Evolutionary conservation across 371 early-diverging fungal genomes (phyloP).

Genomic region (Rhizomucor miehei): DNA sequence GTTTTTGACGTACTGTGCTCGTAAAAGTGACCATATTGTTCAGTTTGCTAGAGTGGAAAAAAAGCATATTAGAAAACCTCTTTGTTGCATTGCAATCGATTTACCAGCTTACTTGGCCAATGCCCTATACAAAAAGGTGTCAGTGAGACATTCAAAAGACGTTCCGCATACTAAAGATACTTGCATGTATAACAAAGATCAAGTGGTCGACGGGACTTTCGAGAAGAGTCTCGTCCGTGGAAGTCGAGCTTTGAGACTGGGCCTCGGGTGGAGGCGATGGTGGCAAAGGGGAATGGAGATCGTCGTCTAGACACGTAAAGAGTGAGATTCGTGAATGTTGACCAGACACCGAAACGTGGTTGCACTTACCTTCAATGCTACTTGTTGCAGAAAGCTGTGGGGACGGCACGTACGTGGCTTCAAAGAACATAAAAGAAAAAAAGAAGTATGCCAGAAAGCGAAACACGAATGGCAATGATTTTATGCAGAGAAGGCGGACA

Average conservation of each 20-base stretch:
- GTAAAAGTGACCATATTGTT: constrained; percentile 55
- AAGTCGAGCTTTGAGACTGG: not conserved
- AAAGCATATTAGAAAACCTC: not conserved
- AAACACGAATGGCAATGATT: too few relatives aligned
- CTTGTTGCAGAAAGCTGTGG: constrained; percentile 31
- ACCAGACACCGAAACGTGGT: not conserved
- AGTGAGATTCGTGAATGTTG: not conserved
- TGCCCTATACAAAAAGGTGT: constrained; percentile 36
- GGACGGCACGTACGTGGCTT: constrained; percentile 43
- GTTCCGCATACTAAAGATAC: not conserved
- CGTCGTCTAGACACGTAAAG: constrained; percentile 9
- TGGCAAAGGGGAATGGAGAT: constrained; percentile 4
- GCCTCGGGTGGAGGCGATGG: constrained; percentile 5
- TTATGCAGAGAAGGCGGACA: too few relatives aligned
- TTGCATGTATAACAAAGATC: constrained; percentile 62
- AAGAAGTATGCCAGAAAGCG: constrained; percentile 2
- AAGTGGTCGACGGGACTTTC: constrained; percentile 43
- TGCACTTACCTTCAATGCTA: constrained; percentile 7
- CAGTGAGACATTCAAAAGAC: not conserved
- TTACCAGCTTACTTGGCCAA: constrained; percentile 52
- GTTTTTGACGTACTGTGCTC: constrained; percentile 39
- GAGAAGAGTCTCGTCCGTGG: constrained; percentile 16
- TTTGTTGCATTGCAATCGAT: not conserved
- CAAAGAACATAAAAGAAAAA: constrained; percentile 38
- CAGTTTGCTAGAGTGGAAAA: constrained; percentile 40